phyloP scores from a whole-genome alignment of 2,329 filamentous ascomycete genomes.

The Aspergillus hiratsukae region DNA sequence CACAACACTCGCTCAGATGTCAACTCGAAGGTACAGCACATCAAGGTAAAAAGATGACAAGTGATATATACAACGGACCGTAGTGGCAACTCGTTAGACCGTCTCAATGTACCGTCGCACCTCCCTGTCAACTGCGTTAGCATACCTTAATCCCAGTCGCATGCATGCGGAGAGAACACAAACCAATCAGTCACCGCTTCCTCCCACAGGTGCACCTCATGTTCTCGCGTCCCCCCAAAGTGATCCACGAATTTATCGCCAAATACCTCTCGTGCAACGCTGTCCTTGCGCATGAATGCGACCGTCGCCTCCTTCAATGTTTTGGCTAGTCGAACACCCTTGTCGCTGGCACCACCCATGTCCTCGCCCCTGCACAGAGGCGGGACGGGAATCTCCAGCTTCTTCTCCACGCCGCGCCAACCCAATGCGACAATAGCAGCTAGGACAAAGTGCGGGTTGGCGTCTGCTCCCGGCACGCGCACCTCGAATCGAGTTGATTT shows the following conservation, averaged over 20 bases:
- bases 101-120: slow-evolving; percentile 74
- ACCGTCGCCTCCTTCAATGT: slow-evolving; percentile 78
- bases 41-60: background rate
- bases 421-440: slow-evolving; percentile 82
- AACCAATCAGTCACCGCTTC: slow-evolving; percentile 97
- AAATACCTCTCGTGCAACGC: slow-evolving; percentile 88
- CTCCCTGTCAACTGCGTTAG: slow-evolving; percentile 53
- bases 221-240: slow-evolving; percentile 84
- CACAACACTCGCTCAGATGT: background rate
- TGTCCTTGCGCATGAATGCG: slow-evolving; percentile 70
- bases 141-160: slow-evolving; percentile 2
- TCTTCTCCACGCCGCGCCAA: slow-evolving; percentile 89
- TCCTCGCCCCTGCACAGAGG: slow-evolving; percentile 82
- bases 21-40: background rate
- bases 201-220: slow-evolving; percentile 87
- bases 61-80: background rate
- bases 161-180: slow-evolving; percentile 35
- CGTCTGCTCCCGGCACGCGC: slow-evolving; percentile 87
- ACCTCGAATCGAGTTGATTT: slow-evolving; percentile 90
- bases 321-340: slow-evolving; percentile 75
- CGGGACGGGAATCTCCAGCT: slow-evolving; percentile 74
- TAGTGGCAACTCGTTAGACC: slow-evolving; percentile 42
- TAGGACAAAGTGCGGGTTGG: slow-evolving; percentile 83
- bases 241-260: slow-evolving; percentile 96
- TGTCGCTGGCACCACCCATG: slow-evolving; percentile 66